Percentiles rank a stretch among this genome's conserved stretches.
Evolutionary conservation across 768 basidiomycete species (phyloP).

Genomic region (Serendipita sp.): DNA sequence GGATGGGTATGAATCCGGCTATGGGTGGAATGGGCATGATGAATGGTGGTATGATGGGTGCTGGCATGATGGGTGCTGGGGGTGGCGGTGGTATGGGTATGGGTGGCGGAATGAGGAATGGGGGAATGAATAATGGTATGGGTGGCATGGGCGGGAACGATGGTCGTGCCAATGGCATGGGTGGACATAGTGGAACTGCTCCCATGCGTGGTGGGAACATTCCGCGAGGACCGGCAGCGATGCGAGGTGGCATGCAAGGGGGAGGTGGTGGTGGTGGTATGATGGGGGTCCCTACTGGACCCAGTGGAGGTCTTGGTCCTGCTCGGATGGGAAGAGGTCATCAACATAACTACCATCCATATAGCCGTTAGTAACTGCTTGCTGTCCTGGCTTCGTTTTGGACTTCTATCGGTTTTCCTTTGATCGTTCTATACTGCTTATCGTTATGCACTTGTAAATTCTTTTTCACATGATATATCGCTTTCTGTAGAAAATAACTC

Average conservation of each 20-base stretch:
- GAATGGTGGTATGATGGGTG: conserved; percentile 22
- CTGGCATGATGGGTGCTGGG: conserved; percentile 34
- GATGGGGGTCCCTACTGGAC: neutral
- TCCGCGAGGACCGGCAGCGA: conserved; percentile 13
- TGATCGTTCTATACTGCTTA: neutral
- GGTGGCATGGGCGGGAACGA: conserved; percentile 24
- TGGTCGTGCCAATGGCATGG: conserved; percentile 14
- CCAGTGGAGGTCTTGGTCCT: conserved; percentile 1
- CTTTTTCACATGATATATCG: neutral
- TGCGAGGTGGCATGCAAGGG: conserved; percentile 8
- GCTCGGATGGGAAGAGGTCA: conserved; percentile 2
- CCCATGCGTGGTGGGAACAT: conserved; percentile 26
- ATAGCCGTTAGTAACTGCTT: neutral
- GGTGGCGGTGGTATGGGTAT: conserved; percentile 13
- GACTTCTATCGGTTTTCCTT: neutral
- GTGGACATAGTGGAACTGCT: conserved; percentile 18
- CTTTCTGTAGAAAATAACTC: no score
- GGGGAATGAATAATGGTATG: conserved; percentile 13
- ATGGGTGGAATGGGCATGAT: conserved; percentile 20
- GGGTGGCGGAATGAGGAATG: conserved; percentile 12
- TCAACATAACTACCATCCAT: conserved; percentile 4
- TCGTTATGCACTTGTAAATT: neutral
- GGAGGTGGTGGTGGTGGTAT: neutral
- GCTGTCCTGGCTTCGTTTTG: neutral
- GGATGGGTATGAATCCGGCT: conserved; percentile 12